Conservation (phyloP, 2,329 filamentous ascomycete genomes). For the Colletotrichum camelliae region DNA sequence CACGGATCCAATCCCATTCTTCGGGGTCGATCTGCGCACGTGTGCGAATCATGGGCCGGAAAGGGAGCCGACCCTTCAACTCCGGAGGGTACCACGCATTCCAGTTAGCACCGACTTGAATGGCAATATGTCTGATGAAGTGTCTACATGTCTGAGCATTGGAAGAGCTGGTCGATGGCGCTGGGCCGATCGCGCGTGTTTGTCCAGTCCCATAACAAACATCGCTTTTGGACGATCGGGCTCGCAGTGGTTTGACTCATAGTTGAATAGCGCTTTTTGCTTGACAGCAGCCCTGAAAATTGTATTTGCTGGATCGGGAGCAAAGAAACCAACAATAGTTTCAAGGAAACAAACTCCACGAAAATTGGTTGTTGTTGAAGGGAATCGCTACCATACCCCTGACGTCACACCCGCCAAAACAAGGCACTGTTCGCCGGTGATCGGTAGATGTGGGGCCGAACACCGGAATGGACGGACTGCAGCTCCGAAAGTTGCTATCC, state of each 20-base stretch:
- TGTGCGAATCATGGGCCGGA: constrained; percentile 47
- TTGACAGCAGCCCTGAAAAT: neutral
- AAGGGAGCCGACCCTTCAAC: constrained; percentile 36
- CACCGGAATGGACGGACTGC: neutral
- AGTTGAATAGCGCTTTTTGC: neutral
- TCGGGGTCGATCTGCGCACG: constrained; percentile 38
- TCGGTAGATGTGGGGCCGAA: neutral
- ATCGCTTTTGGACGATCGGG: constrained; percentile 32
- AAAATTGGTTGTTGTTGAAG: neutral
- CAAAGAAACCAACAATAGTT: too few species aligned
- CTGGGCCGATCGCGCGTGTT: constrained; percentile 38
- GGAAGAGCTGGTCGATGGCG: constrained; percentile 39
- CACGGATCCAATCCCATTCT: constrained; percentile 38
- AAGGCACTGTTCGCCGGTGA: neutral
- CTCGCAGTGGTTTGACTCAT: neutral
- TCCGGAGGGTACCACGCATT: constrained; percentile 46
- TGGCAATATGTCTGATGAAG: constrained; percentile 27
- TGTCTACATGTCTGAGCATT: neutral
- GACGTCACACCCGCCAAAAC: neutral
- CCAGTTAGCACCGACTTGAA: constrained; percentile 44
- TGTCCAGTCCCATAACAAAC: constrained; percentile 50
- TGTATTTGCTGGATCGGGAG: neutral
- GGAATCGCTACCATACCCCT: neutral
- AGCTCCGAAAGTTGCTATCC: neutral
- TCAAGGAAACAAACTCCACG: too few species aligned